Percentiles rank a stretch among this genome's conserved stretches.
These are phyloP conservation scores for Austroboletus niveus DNA, from an alignment of 1,284 basidiomycete genomes.

Conservation along the genomic window DNA sequence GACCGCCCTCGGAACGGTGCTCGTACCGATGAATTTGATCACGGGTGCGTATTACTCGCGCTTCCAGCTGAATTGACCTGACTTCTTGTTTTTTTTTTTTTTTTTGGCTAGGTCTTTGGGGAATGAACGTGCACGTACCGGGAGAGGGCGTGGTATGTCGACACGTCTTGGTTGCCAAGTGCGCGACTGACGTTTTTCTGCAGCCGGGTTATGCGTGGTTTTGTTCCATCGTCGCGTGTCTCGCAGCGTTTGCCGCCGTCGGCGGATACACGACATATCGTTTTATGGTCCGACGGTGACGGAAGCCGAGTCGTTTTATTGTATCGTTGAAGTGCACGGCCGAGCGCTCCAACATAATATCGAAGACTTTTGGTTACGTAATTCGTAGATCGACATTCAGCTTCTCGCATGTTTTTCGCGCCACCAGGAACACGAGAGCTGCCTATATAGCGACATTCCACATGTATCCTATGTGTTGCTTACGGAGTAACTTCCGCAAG, in stretches of 20 bases:
- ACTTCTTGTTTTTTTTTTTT: not conserved
- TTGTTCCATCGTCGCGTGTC: conserved; percentile 74
- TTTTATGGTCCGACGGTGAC: conserved; percentile 56
- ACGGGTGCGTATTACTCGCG: conserved; percentile 53
- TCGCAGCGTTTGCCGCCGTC: conserved; percentile 76
- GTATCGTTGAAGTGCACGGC: no score
- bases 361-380: not conserved
- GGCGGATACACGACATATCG: conserved; percentile 84
- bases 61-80: no score
- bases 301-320: no score
- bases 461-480: no score
- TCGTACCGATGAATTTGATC: conserved; percentile 95
- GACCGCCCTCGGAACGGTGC: conserved; percentile 95
- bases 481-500: no score
- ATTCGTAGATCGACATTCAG: not conserved
- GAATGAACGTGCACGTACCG: conserved; percentile 92
- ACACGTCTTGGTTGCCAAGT: not conserved
- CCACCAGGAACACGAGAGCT: no score
- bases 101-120: conserved; percentile 64
- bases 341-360: no score
- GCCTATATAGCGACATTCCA: no score
- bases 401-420: not conserved
- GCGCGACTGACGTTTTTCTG: not conserved
- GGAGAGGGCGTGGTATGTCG: conserved; percentile 64
- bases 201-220: conserved; percentile 74